Percentiles rank a stretch among this genome's conserved stretches.
These are phyloP conservation scores for Byssoonygena ceratinophila DNA, from an alignment of 2,329 filamentous ascomycete genomes.

Conservation along the genomic window DNA sequence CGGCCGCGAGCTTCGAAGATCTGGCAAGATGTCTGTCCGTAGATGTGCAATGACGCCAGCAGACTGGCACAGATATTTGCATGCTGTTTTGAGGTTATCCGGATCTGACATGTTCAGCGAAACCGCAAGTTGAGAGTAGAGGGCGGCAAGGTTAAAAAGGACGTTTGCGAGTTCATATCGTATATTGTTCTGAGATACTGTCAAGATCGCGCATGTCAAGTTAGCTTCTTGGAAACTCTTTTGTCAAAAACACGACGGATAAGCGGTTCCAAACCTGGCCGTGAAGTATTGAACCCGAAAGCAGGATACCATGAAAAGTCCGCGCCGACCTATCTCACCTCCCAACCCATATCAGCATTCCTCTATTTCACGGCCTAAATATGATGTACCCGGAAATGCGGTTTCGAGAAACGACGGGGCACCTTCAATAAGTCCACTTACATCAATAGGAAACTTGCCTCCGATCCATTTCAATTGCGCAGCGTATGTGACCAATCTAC, in stretches of 20 bases:
- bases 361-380: neutral
- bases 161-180: slow-evolving; percentile 83
- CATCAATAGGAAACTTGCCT: slow-evolving; percentile 92
- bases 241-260: neutral
- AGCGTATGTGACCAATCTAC: slow-evolving; percentile 81
- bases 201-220: neutral
- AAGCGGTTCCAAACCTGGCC: slow-evolving; percentile 45
- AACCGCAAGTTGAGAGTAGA: slow-evolving; percentile 86
- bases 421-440: slow-evolving; percentile 33
- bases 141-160: slow-evolving; percentile 81
- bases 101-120: slow-evolving; percentile 64
- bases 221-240: neutral
- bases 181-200: slow-evolving; percentile 54
- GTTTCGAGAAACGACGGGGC: neutral
- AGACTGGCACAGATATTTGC: slow-evolving; percentile 78
- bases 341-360: neutral
- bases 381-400: neutral
- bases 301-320: slow-evolving; percentile 96
- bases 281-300: slow-evolving; percentile 75
- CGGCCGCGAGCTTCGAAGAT: slow-evolving; percentile 71
- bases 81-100: slow-evolving; percentile 77
- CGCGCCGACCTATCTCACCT: slow-evolving; percentile 61
- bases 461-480: slow-evolving; percentile 87
- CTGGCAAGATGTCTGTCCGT: slow-evolving; percentile 64
- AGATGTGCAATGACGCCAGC: slow-evolving; percentile 76